Percentiles rank a stretch among this genome's conserved stretches.
Conservation (phyloP, 2,329 filamentous ascomycete genomes). For the Xylariaceae sp. region DNA sequence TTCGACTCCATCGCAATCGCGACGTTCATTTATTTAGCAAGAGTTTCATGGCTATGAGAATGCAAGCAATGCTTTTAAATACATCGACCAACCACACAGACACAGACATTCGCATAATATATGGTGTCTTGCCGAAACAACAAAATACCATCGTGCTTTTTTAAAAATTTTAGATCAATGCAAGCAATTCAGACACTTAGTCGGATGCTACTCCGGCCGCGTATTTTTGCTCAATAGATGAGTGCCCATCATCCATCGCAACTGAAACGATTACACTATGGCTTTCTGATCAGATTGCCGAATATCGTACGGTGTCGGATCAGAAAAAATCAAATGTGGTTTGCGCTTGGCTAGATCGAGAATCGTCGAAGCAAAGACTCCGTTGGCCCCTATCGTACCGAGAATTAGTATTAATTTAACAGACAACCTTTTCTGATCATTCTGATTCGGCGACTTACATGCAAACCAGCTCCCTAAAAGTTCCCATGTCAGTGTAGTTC, state of each 20-base stretch:
- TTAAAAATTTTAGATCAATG: no score
- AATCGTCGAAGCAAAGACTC: constrained; percentile 89
- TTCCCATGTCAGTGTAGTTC: constrained; percentile 11
- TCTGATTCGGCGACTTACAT: constrained; percentile 41
- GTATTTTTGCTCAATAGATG: background rate
- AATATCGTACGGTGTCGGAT: constrained; percentile 55
- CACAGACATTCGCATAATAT: no score
- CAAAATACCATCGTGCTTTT: no score
- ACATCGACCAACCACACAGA: no score
- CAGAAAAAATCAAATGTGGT: constrained; percentile 77
- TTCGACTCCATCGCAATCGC: background rate
- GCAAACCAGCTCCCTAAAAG: constrained; percentile 77
- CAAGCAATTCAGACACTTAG: no score
- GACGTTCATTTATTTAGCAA: no score
- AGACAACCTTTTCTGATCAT: background rate
- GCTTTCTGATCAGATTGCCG: constrained; percentile 1
- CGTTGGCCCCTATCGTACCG: constrained; percentile 67
- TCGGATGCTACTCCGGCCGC: no score
- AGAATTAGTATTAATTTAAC: constrained; percentile 9
- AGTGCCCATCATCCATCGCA: constrained; percentile 2
- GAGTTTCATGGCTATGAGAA: no score
- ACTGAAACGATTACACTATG: background rate
- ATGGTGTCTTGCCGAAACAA: no score
- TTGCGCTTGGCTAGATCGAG: constrained; percentile 84
- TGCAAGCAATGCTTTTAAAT: no score